Base-by-base conservation (phyloP, 2,329 filamentous ascomycete species). In the Sclerotinia subarctica region DNA sequence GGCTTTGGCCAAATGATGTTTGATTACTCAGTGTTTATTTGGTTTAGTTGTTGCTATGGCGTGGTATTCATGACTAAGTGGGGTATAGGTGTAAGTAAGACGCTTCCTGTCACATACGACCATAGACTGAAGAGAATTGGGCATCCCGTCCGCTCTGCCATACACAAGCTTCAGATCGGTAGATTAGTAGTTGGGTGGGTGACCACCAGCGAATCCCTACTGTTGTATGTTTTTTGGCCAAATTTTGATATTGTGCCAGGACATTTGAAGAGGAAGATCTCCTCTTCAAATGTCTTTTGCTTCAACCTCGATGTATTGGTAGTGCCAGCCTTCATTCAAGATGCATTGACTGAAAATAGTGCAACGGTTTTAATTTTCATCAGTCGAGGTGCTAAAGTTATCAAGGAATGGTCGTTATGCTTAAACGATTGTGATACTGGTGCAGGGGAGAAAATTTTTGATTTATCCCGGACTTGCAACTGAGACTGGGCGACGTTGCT, bases 71-170 rank as follows among this genome's bases (percentile, higher is more conserved):
- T 19, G 10, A 4, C 15, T 3, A 11, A 38, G 15, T 3, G 3
- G 2, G 19, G 2, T 46, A 46, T 46, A 46, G 7, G 1, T 15
- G 8, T 1, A 8, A 2, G 1, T 21, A 13, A 1, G 7, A 0
- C 10, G 0, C 0, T 0, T 0, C 0, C 2, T 5, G 0, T 0
- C 38, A 59, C 57, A 59, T 59, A 59, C 57, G 57, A 62, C 59
- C 59, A 62, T n/a, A 62, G 59, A 62, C 47, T 62, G 59, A 35
- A 17, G 35, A 62, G 19, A 26, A 26, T 42, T 26, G 44, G 60
- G 68, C 65, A 69, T 69, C 68, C 68, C 59, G 59, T 69, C 57
- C 66, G 65, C 65, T 69, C 66, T 69, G 68, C 59, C 54, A 65
- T 69, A 67, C 64, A 62, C 44, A 69, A 69, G 66, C 58, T 24